Conservation (phyloP, 495 filamentous ascomycete species). For the Cryomyces minteri region DNA sequence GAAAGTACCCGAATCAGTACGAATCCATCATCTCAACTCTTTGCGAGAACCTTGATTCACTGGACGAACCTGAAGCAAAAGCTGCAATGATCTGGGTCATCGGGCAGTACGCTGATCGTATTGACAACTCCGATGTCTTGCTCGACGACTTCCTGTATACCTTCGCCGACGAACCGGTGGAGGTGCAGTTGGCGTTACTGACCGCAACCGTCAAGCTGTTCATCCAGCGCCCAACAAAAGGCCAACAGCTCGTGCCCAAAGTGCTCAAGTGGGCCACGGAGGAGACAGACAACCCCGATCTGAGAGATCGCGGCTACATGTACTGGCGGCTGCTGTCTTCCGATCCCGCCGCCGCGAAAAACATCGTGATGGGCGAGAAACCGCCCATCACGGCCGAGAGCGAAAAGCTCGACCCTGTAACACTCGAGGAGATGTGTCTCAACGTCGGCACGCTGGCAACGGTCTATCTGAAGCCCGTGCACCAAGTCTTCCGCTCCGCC, state of each 20-base stretch:
- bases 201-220: conserved; percentile 97
- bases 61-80: conserved; percentile 98
- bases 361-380: conserved; percentile 91
- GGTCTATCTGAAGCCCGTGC: conserved; percentile 93
- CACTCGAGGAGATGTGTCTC: conserved; percentile 91
- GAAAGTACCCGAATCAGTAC: conserved; percentile 97
- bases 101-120: conserved; percentile 90
- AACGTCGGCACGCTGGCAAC: conserved; percentile 93
- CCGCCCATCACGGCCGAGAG: conserved; percentile 92
- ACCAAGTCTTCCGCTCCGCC: conserved; percentile 90
- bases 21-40: conserved; percentile 91
- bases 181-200: conserved; percentile 86
- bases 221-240: conserved; percentile 90
- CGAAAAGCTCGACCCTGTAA: conserved; percentile 80
- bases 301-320: conserved; percentile 94
- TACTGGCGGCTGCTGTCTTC: conserved; percentile 97
- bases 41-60: conserved; percentile 88
- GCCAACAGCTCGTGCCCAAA: conserved; percentile 81
- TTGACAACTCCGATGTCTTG: conserved; percentile 86
- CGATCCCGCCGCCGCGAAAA: conserved; percentile 70
- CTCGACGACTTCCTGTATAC: conserved; percentile 89
- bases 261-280: conserved; percentile 98
- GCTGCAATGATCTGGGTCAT: conserved; percentile 99
- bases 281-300: conserved; percentile 94
- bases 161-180: conserved; percentile 83